Conservation (phyloP, 305 asterid genomes). For the Stenogyne calaminthoides region DNA sequence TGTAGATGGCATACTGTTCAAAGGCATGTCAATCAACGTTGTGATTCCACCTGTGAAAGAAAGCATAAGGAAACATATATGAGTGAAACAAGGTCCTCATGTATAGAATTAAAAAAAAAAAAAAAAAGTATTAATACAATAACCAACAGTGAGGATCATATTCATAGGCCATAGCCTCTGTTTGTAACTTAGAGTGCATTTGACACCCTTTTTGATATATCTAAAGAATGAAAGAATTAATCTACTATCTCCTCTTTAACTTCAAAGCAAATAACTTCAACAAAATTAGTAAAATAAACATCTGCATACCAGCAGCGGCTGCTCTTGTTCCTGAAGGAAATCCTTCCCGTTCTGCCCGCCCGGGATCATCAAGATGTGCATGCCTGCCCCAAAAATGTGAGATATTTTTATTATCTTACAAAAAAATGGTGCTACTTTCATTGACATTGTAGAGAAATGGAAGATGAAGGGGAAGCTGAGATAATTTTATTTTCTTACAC, state of each 20-base stretch:
- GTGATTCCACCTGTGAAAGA: slow-evolving; percentile 83
- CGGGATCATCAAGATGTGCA: slow-evolving; percentile 96
- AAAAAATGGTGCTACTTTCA: not conserved
- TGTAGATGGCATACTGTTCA: slow-evolving; percentile 85
- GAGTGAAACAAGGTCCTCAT: not conserved
- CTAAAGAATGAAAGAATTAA: not conserved
- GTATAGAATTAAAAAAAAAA: no score
- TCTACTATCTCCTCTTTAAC: not conserved
- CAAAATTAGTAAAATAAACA: slow-evolving; percentile 6
- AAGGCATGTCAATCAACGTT: slow-evolving; percentile 95
- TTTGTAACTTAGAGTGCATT: not conserved
- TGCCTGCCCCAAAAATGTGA: slow-evolving; percentile 50
- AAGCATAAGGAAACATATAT: slow-evolving; percentile 12
- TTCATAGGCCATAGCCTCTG: not conserved
- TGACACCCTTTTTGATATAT: not conserved
- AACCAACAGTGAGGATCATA: not conserved
- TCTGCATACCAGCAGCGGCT: slow-evolving; percentile 87
- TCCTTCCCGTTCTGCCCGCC: slow-evolving; percentile 98
- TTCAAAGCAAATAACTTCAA: not conserved
- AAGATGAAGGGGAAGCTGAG: not conserved
- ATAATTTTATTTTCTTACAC: slow-evolving; percentile 62
- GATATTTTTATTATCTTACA: not conserved
- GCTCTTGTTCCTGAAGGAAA: slow-evolving; percentile 98
- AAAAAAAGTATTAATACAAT: not conserved
- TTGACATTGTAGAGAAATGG: not conserved